Percentiles rank a stretch among this genome's conserved stretches.
These are phyloP conservation scores for Pythium periplocum DNA, from an alignment of 352 stramenopile genomes.

Conservation along the genomic window DNA sequence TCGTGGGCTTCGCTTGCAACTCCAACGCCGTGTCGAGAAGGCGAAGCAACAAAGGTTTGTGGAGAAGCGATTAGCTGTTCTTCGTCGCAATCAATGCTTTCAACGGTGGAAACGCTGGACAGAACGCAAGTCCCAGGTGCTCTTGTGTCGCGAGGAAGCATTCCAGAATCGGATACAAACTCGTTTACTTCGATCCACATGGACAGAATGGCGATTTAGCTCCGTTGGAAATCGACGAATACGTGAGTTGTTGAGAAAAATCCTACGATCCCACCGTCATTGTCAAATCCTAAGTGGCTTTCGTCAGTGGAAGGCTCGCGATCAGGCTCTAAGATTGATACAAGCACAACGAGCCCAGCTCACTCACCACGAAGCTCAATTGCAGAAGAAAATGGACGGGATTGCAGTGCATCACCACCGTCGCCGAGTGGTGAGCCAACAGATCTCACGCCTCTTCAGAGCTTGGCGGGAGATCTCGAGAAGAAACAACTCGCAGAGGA, in stretches of 20 bases:
- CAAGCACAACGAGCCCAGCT: too few relatives aligned
- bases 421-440: neutral
- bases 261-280: neutral
- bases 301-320: neutral
- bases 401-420: conserved; percentile 3
- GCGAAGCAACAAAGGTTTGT: conserved; percentile 22
- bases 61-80: conserved; percentile 10
- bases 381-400: conserved; percentile 7
- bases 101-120: conserved; percentile 24
- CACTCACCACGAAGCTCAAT: neutral
- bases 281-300: conserved; percentile 4
- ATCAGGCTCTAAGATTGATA: neutral
- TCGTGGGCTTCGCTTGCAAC: conserved; percentile 46
- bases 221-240: neutral
- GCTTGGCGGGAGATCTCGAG: conserved; percentile 1
- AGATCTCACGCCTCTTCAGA: conserved; percentile 3
- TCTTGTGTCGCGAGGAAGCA: conserved; percentile 24
- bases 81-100: conserved; percentile 35
- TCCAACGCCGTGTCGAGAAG: conserved; percentile 29
- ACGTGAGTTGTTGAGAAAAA: neutral
- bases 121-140: conserved; percentile 7
- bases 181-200: conserved; percentile 19
- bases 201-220: conserved; percentile 17
- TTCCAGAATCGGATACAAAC: conserved; percentile 28
- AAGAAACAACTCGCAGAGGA: neutral